phyloP scores from a whole-genome alignment of 352 stramenopile species.

The Globisporangium okanoganense region DNA sequence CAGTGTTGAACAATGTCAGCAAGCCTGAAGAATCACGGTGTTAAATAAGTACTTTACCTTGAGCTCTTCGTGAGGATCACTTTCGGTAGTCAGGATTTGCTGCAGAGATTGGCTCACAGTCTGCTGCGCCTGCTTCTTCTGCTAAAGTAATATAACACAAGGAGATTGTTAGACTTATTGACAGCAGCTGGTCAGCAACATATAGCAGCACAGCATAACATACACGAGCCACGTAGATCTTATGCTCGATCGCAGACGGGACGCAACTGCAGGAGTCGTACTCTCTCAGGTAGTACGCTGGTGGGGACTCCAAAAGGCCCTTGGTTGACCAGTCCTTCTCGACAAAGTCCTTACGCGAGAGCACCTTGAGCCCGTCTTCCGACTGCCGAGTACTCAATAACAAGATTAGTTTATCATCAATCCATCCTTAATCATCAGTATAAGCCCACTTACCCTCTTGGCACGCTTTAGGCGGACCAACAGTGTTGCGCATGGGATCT shows the following conservation, averaged over 20 bases:
- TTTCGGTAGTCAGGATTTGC: slow-evolving; percentile 13
- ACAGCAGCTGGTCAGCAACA: not conserved
- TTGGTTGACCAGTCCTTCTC: slow-evolving; percentile 45
- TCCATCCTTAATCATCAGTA: no score
- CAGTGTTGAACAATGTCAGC: not conserved
- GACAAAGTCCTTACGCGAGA: slow-evolving; percentile 48
- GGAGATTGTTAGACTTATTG: not conserved
- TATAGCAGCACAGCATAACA: not conserved
- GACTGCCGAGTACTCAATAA: slow-evolving; percentile 22
- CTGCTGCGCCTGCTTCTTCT: slow-evolving; percentile 22
- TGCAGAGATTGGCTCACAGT: slow-evolving; percentile 24
- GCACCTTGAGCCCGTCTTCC: slow-evolving; percentile 49
- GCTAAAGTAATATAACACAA: slow-evolving; percentile 2
- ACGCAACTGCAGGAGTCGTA: slow-evolving; percentile 53
- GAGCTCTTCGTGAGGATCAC: slow-evolving; percentile 21
- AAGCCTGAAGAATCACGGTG: not conserved
- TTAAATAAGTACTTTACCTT: slow-evolving; percentile 16
- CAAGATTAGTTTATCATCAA: not conserved
- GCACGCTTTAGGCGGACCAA: slow-evolving; percentile 62
- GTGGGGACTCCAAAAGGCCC: slow-evolving; percentile 38
- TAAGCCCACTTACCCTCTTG: slow-evolving; percentile 35
- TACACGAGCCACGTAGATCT: slow-evolving; percentile 56
- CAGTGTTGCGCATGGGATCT: slow-evolving; percentile 76
- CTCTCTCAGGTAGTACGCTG: slow-evolving; percentile 35
- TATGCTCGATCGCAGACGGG: slow-evolving; percentile 50